Percentiles rank a stretch among this genome's conserved stretches.
phyloP scores from a whole-genome alignment of 1,284 basidiomycete genomes.

The Leccinum huronense region DNA sequence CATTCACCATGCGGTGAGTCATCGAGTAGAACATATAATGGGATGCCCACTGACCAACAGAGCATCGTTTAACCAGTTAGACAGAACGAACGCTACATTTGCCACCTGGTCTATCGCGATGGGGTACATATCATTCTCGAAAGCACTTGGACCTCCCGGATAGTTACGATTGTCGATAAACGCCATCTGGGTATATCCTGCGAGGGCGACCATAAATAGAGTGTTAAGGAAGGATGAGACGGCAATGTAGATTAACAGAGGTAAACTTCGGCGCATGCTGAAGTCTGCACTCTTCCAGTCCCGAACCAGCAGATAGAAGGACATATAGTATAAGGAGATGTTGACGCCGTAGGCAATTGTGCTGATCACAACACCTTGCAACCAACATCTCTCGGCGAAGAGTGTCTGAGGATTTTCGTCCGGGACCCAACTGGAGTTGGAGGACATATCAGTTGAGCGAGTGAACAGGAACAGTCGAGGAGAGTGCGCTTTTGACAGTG shows the following conservation, averaged over 20 bases:
- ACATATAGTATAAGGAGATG: not conserved
- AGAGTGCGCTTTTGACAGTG: not conserved
- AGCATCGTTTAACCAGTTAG: not conserved
- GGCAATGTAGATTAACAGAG: not conserved
- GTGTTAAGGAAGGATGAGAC: not conserved
- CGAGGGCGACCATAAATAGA: not conserved
- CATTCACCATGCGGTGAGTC: not conserved
- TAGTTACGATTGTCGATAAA: slow-evolving; percentile 1
- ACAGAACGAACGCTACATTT: not conserved
- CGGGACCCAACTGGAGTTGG: not conserved
- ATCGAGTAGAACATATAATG: not conserved
- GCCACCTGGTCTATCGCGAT: not conserved
- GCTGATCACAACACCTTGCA: not conserved
- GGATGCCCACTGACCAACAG: not conserved
- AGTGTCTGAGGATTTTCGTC: not conserved
- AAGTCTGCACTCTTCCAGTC: not conserved
- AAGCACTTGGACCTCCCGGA: slow-evolving; percentile 1
- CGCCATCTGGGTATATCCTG: not conserved
- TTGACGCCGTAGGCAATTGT: not conserved
- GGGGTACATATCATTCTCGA: not conserved
- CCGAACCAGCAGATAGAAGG: not conserved
- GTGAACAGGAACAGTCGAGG: not conserved
- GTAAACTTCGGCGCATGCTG: not conserved
- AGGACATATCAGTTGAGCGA: not conserved
- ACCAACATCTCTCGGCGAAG: not conserved